phyloP scores from a whole-genome alignment of 305 asterid species.

The Rubia occidens region DNA sequence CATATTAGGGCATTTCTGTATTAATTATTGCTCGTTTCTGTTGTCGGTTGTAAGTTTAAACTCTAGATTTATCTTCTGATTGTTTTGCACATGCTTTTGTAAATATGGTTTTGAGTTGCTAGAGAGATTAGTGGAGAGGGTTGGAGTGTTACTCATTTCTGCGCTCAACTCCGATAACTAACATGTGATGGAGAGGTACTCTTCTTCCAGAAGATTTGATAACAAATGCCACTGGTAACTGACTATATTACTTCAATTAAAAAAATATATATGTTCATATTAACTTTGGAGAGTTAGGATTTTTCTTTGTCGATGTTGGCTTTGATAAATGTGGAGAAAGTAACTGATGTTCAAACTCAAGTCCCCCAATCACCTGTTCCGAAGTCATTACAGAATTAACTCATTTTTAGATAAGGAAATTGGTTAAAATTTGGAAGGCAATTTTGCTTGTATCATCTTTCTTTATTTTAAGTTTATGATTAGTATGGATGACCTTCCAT shows the following conservation, averaged over 20 bases:
- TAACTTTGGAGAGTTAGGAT: neutral
- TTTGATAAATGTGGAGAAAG: neutral
- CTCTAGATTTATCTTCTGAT: conserved; percentile 1
- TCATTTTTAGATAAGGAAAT: neutral
- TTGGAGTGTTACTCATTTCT: neutral
- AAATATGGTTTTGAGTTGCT: neutral
- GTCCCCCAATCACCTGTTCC: neutral
- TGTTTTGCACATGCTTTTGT: neutral
- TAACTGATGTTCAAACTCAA: neutral
- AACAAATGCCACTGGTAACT: neutral
- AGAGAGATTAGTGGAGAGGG: conserved; percentile 6
- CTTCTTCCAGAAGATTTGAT: neutral
- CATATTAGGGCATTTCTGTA: neutral
- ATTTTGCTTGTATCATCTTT: neutral
- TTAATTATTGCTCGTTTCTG: neutral
- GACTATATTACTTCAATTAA: neutral
- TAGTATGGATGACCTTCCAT: neutral
- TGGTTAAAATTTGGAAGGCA: neutral
- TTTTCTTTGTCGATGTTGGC: neutral
- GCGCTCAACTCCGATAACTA: neutral
- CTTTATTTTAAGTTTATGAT: neutral
- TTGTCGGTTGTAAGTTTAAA: neutral
- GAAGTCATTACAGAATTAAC: neutral
- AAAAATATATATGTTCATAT: neutral
- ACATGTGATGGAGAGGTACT: neutral